These are phyloP conservation scores for Metarhizium robertsii DNA, from an alignment of 2,329 filamentous ascomycete species.

Conservation along the genomic window DNA sequence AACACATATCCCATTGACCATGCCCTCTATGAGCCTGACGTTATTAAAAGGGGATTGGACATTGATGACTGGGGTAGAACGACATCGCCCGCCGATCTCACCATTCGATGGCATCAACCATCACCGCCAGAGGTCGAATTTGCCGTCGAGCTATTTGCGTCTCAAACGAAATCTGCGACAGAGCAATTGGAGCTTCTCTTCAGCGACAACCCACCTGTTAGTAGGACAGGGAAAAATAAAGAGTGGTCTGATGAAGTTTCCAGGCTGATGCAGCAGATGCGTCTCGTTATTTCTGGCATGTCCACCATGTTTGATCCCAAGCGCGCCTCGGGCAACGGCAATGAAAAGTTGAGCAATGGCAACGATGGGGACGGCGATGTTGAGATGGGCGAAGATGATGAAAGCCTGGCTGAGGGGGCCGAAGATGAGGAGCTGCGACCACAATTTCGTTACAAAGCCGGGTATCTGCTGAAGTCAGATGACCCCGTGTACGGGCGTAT, in stretches of 20 bases:
- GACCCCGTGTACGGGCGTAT: slow-evolving; percentile 61
- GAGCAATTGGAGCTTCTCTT: slow-evolving; percentile 70
- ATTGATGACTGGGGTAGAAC: slow-evolving; percentile 76
- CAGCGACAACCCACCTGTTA: slow-evolving; percentile 70
- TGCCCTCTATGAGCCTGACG: slow-evolving; percentile 72
- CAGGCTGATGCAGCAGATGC: slow-evolving; percentile 75
- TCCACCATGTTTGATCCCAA: slow-evolving; percentile 81
- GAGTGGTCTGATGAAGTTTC: slow-evolving; percentile 98
- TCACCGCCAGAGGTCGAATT: slow-evolving; percentile 74
- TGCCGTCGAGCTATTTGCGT: slow-evolving; percentile 79
- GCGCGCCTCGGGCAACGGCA: slow-evolving; percentile 49
- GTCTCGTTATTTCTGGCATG: slow-evolving; percentile 83
- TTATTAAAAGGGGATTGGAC: slow-evolving; percentile 61
- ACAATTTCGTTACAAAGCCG: slow-evolving; percentile 80
- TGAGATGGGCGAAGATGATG: slow-evolving; percentile 34
- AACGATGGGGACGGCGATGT: slow-evolving; percentile 46
- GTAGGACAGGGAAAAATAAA: slow-evolving; percentile 90
- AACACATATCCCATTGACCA: slow-evolving; percentile 91
- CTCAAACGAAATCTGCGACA: slow-evolving; percentile 69
- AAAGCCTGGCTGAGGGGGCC: slow-evolving; percentile 52
- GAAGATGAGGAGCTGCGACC: slow-evolving; percentile 78
- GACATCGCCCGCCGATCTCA: slow-evolving; percentile 65
- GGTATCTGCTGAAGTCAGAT: slow-evolving; percentile 59
- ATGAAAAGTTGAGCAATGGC: slow-evolving; percentile 31
- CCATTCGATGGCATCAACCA: slow-evolving; percentile 86